A percentile compares a stretch with the other conserved stretches of the same genome.
phyloP scores from a whole-genome alignment of 176 grass and related monocot genomes.

The Bonia amplexicaulis region DNA sequence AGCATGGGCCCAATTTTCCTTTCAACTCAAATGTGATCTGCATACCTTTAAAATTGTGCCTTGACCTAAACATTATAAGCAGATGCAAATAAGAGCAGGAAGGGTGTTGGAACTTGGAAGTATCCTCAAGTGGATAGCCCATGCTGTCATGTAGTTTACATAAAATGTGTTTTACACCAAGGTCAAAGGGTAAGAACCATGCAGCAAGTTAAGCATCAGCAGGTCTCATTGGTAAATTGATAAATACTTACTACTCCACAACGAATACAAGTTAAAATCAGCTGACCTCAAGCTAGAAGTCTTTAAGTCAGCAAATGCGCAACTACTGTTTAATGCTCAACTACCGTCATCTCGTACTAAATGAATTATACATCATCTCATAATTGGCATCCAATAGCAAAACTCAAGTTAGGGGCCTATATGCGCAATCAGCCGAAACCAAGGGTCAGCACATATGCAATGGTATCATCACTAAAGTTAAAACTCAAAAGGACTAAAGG shows the following conservation, averaged over 20 bases:
- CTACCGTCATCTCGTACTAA: conserved; percentile 3
- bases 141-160: not conserved
- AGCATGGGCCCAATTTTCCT: not conserved
- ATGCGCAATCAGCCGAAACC: not conserved
- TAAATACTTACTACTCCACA: not conserved
- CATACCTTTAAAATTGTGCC: not conserved
- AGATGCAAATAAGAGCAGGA: not conserved
- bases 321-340: not conserved
- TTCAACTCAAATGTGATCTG: not conserved
- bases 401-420: not conserved
- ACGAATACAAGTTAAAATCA: not conserved
- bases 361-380: not conserved
- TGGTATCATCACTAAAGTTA: not conserved
- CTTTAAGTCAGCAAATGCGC: not conserved
- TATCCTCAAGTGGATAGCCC: not conserved
- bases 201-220: not conserved
- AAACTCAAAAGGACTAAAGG: not conserved
- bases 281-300: not conserved
- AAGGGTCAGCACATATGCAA: not conserved
- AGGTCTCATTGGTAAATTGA: not conserved
- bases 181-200: not conserved
- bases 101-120: not conserved
- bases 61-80: not conserved
- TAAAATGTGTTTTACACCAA: not conserved
- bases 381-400: not conserved